A percentile compares a stretch with the other conserved stretches of the same genome.
Evolutionary conservation across 352 stramenopile species (phyloP).

Genomic region (Globisporangium solare): DNA sequence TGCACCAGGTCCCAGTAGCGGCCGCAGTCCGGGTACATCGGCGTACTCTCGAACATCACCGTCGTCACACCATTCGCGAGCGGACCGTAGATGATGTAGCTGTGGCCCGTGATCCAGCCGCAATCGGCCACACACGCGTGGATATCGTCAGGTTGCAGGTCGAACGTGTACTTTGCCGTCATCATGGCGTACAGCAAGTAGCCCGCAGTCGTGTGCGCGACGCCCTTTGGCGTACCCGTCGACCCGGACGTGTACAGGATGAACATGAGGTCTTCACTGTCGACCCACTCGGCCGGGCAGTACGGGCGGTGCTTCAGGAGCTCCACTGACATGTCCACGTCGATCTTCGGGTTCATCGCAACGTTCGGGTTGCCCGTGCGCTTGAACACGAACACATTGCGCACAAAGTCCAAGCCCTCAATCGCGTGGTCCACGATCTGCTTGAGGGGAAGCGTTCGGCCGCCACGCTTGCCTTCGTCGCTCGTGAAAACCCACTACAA

Average conservation of each 20-base stretch:
- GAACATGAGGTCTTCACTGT: slow-evolving; percentile 95
- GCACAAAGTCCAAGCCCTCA: slow-evolving; percentile 82
- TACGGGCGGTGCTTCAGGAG: slow-evolving; percentile 89
- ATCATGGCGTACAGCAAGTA: slow-evolving; percentile 94
- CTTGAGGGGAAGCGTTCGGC: slow-evolving; percentile 92
- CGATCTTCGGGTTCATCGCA: slow-evolving; percentile 68
- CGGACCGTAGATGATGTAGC: slow-evolving; percentile 96
- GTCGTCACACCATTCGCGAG: slow-evolving; percentile 96
- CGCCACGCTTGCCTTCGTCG: slow-evolving; percentile 92
- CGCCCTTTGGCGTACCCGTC: slow-evolving; percentile 94
- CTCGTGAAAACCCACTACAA: slow-evolving; percentile 91
- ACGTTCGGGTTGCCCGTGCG: slow-evolving; percentile 73
- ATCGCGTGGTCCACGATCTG: slow-evolving; percentile 94
- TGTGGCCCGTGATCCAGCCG: slow-evolving; percentile 97
- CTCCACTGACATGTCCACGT: slow-evolving; percentile 93
- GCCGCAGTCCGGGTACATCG: slow-evolving; percentile 93
- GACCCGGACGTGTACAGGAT: slow-evolving; percentile 98
- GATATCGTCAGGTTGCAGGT: slow-evolving; percentile 91
- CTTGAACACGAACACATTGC: slow-evolving; percentile 96
- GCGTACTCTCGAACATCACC: slow-evolving; percentile 98
- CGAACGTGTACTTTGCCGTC: slow-evolving; percentile 93
- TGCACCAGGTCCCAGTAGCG: slow-evolving; percentile 98
- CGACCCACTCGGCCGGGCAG: slow-evolving; percentile 94
- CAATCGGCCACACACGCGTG: slow-evolving; percentile 94
- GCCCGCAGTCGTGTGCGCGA: slow-evolving; percentile 94